These are phyloP conservation scores for Laguncularia racemosa DNA, from an alignment of 345 rosid species.

Conservation along the genomic window DNA sequence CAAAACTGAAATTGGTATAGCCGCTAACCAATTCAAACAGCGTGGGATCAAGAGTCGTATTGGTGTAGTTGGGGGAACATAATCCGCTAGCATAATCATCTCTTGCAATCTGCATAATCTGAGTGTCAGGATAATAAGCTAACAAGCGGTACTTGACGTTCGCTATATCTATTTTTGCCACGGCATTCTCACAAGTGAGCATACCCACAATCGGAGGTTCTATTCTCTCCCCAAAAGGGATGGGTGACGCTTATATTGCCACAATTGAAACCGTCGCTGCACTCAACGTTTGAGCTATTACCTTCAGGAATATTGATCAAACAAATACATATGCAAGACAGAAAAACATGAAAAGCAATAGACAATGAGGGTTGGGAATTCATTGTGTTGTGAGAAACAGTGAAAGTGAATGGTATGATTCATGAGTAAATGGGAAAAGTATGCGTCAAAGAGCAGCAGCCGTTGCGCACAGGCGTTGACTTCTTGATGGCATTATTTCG, in stretches of 20 bases:
- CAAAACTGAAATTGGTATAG: constrained; percentile 6
- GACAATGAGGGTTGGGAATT: no score
- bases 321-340: no score
- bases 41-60: constrained; percentile 15
- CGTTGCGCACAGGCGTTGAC: no score
- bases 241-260: no score
- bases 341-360: no score
- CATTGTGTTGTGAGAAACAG: no score
- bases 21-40: constrained; percentile 3
- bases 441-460: constrained; percentile 11
- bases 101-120: constrained; percentile 5
- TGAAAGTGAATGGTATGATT: no score
- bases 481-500: no score
- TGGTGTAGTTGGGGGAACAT: constrained; percentile 11
- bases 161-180: constrained; percentile 8
- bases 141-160: constrained; percentile 11
- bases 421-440: constrained; percentile 1
- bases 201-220: constrained; percentile 17
- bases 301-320: no score
- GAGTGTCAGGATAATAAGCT: not conserved
- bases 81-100: constrained; percentile 11
- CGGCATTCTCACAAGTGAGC: constrained; percentile 13
- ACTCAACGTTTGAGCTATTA: no score
- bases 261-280: no score
- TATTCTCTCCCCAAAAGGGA: constrained; percentile 13